Base-by-base conservation (phyloP, 495 filamentous ascomycete species). In the Lasiosphaeriaceae sp. region DNA sequence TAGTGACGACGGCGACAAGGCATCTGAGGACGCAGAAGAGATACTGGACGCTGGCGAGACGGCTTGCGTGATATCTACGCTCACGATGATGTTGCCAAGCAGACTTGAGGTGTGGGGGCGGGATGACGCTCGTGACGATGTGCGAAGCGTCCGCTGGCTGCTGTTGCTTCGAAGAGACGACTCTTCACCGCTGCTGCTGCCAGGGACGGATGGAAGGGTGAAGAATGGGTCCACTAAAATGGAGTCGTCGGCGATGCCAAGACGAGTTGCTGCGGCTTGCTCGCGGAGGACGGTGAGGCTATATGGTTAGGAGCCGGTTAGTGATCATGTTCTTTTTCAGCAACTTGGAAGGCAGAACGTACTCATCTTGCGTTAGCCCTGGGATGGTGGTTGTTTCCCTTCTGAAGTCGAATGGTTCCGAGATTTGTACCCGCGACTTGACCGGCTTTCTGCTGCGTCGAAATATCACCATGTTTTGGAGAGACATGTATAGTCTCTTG, bases 321-420 rank as follows among this genome's bases (percentile, higher is more conserved):
- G 14, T 16, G n/a, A n/a, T n/a, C n/a, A n/a, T n/a, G n/a, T n/a
- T n/a, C n/a, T n/a, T n/a, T n/a, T n/a, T n/a, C n/a, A n/a, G n/a
- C 37, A 14, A 52, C 22, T 31, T 29, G 43, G 23, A 52, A 21
- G 8, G 11, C 9, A 17, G 21, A 24, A 59, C 71, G 62, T 70
- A 77, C 76, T 79, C 72, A 52, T 77, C 69, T 47, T 75, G 65
- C 19, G 69, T 71, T 11, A 78, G 51, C 37, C 75, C 75, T 14
- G 75, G 75, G 0, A 77, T 54, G 2, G 56, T 63, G 41, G 67
- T 50, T 21, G 66, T 47, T 59, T 74, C 69, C 21, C 69, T 69
- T 61, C 74, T 73, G 65, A 79, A 77, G 59, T 75, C 62, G 68
- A 76, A 79, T 4, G 77, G 75, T 5, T 66, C 67, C 11, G 76